Evolutionary conservation across 768 basidiomycete genomes (phyloP), one percentile per base, ranked within the genome.

Genomic region (Russula vinacea): DNA sequence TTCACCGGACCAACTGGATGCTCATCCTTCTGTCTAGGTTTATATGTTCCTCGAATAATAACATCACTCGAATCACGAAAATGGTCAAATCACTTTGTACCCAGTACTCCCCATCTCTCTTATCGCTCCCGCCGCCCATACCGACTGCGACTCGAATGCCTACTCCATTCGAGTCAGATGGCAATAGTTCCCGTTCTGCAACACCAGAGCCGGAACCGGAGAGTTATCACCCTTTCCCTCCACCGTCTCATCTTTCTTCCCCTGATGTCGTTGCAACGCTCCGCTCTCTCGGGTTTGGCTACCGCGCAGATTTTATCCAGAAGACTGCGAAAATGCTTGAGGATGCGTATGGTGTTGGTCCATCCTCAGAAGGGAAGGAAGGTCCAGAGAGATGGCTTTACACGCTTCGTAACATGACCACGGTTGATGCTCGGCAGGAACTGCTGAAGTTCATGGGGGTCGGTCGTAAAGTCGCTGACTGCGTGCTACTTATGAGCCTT

Each of bases 1-100:
- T 54, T 50, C 44, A 32, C 56, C 11, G 29, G 56, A 10, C 26
- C 16, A 22, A 44, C 49, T 59, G 42, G 24, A 57, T 11, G 35
- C 50, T 51, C 32, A 45, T 40, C 45, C 59, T 11, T 45, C 9
- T 35, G 0, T 50, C 6, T 58, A 96, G 95, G 10, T 99, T 98
- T 77, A 97, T 99, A 68, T 98, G 96, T 73, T 97, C 94, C 2
- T 92, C 93, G 2, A 98, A 98, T 71, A 98, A 98, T 74, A 94
- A 98, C 70, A 98, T 99, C 56, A 76, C 85, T 6, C 90, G 97
- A 7, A 99, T 99, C 70, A 90, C 92, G 17, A 90, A 89, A 62
- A 94, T 98, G 89, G 86, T 98, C 33, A 88, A 92, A 65, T 81
- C 83, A 22, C 83, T 98, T 16, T 92, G 91, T 73, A 80, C 76